Percentiles rank a stretch among this genome's conserved stretches.
These are phyloP conservation scores for Mycena leptocephala DNA, from an alignment of 768 basidiomycete genomes.

Conservation along the genomic window DNA sequence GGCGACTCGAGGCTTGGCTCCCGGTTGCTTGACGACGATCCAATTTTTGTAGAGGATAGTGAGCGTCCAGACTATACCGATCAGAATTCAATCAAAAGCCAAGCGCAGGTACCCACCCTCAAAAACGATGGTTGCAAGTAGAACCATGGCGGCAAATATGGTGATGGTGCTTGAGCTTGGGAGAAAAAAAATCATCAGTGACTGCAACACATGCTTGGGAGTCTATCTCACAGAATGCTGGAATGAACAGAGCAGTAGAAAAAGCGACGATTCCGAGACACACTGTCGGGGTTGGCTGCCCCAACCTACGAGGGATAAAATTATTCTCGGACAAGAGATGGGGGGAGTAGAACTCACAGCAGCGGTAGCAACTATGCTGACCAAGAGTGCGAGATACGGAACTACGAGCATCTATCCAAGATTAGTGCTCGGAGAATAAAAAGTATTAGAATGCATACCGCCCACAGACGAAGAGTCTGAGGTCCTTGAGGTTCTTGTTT, in stretches of 20 bases:
- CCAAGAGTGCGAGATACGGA: conserved; percentile 60
- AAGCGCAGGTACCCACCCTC: conserved; percentile 50
- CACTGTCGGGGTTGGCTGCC: conserved; percentile 48
- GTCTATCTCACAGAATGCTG: conserved; percentile 49
- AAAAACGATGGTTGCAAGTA: conserved; percentile 56
- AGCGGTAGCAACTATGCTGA: conserved; percentile 58
- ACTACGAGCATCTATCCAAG: conserved; percentile 55
- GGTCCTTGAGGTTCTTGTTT: conserved; percentile 52
- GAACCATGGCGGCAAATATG: conserved; percentile 55
- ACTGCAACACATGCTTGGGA: background rate
- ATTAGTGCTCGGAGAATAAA: background rate
- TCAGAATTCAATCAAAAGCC: background rate
- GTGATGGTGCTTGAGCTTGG: conserved; percentile 60
- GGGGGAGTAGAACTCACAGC: conserved; percentile 46
- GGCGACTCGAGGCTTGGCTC: conserved; percentile 38
- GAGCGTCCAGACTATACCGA: conserved; percentile 57
- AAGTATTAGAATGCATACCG: conserved; percentile 45
- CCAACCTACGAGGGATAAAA: conserved; percentile 52
- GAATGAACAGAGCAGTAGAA: conserved; percentile 67
- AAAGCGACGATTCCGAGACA: conserved; percentile 65
- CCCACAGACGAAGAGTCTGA: conserved; percentile 54
- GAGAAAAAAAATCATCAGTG: background rate
- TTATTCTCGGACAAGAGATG: background rate
- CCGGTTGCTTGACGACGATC: conserved; percentile 40
- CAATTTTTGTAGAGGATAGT: conserved; percentile 57